A percentile compares a stretch with the other conserved stretches of the same genome.
Conservation (phyloP, 768 basidiomycete genomes). For the Lentinus brumalis region DNA sequence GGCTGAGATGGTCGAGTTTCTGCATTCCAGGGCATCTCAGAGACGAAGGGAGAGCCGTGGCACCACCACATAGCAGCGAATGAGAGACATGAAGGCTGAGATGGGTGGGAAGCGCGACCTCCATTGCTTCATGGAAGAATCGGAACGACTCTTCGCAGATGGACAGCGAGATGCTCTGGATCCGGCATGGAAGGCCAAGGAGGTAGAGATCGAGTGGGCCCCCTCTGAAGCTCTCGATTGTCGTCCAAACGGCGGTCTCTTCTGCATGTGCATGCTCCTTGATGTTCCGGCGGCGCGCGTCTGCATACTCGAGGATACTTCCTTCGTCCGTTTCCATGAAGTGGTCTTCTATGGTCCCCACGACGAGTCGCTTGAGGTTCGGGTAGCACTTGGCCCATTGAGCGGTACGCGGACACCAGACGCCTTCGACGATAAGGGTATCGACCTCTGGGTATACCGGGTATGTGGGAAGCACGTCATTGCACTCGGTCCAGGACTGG, state of each 20-base stretch:
- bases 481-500: background rate
- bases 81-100: background rate
- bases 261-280: too few species aligned
- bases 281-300: background rate
- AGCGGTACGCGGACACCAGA: background rate
- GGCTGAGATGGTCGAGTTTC: too few species aligned
- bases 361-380: background rate
- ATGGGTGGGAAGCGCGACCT: background rate
- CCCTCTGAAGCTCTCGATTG: background rate
- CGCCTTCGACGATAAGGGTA: background rate
- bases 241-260: background rate
- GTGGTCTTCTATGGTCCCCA: background rate
- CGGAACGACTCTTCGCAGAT: background rate
- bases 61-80: too few species aligned
- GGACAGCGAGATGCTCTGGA: background rate
- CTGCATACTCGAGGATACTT: background rate
- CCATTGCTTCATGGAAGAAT: background rate
- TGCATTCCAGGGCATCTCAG: too few species aligned
- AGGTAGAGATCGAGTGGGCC: background rate
- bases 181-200: background rate
- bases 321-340: background rate
- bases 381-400: slow-evolving; percentile 1
- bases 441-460: background rate
- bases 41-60: too few species aligned
- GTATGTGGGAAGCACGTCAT: background rate